These are phyloP conservation scores for Arctium lappa DNA, from an alignment of 129 eudicot genomes.

Conservation along the genomic window DNA sequence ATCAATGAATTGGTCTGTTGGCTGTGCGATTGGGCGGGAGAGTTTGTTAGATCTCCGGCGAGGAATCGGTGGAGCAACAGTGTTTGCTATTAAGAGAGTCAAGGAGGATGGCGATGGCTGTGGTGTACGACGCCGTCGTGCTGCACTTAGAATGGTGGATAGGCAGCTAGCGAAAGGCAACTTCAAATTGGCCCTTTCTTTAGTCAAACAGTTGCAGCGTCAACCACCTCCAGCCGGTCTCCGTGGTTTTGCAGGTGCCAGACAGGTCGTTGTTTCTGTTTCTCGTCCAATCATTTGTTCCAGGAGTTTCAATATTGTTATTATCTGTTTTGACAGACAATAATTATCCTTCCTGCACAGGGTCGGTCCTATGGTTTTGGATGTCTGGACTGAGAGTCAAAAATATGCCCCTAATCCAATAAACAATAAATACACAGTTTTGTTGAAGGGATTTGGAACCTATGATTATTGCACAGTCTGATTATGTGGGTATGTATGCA, in stretches of 20 bases:
- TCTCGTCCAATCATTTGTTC: not conserved
- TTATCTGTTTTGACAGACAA: too few species aligned
- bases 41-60: slow-evolving; percentile 8
- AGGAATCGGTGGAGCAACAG: not conserved
- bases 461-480: too few species aligned
- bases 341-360: too few species aligned
- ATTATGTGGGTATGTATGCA: too few species aligned
- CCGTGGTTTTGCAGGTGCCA: slow-evolving; percentile 64
- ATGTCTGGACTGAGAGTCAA: too few species aligned
- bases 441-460: too few species aligned
- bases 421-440: too few species aligned
- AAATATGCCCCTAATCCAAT: too few species aligned
- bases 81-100: slow-evolving; percentile 1
- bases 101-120: not conserved
- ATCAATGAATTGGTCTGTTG: slow-evolving; percentile 10
- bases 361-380: too few species aligned
- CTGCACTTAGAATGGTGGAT: slow-evolving; percentile 52
- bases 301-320: not conserved
- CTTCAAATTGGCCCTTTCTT: slow-evolving; percentile 45
- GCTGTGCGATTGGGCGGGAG: not conserved
- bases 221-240: slow-evolving; percentile 49
- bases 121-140: slow-evolving; percentile 48
- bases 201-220: slow-evolving; percentile 52
- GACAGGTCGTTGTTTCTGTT: slow-evolving; percentile 26
- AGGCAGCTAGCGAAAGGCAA: slow-evolving; percentile 57